Evolutionary conservation across 805 yeast species (phyloP).

Genomic region (Kregervanrija pseudodelftensis): DNA sequence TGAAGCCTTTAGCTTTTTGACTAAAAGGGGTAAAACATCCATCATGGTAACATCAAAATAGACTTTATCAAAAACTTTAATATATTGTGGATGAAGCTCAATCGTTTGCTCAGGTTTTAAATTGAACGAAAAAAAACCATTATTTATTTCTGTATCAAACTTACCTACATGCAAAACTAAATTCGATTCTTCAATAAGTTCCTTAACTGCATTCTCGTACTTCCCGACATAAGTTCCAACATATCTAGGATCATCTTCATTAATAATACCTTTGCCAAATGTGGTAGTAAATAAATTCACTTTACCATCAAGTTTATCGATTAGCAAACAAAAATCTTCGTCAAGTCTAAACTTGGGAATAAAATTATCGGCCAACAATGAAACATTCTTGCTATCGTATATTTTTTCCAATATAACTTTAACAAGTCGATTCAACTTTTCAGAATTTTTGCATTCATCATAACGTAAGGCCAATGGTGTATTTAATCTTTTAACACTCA

Average conservation of each 20-base stretch:
- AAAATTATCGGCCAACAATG: slow-evolving; percentile 37
- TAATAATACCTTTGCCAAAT: slow-evolving; percentile 33
- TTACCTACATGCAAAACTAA: slow-evolving; percentile 67
- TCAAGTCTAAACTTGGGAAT: slow-evolving; percentile 32
- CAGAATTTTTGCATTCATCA: slow-evolving; percentile 13
- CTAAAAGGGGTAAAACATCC: slow-evolving; percentile 27
- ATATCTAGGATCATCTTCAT: slow-evolving; percentile 35
- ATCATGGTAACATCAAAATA: slow-evolving; percentile 28
- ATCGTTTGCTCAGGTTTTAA: slow-evolving; percentile 23
- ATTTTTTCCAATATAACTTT: slow-evolving; percentile 28
- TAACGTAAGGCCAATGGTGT: slow-evolving; percentile 21
- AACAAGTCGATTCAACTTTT: slow-evolving; percentile 17
- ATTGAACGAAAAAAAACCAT: slow-evolving; percentile 48
- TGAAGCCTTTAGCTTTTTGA: slow-evolving; percentile 29
- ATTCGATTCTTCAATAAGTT: slow-evolving; percentile 48
- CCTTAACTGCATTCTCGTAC: slow-evolving; percentile 26
- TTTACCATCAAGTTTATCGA: slow-evolving; percentile 26
- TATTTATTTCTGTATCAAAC: slow-evolving; percentile 54
- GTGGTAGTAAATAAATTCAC: slow-evolving; percentile 35
- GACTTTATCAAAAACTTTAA: slow-evolving; percentile 20
- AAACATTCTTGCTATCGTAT: slow-evolving; percentile 32
- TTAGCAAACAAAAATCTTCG: slow-evolving; percentile 22
- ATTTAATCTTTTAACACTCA: slow-evolving; percentile 32
- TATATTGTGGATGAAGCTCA: slow-evolving; percentile 36
- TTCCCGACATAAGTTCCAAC: slow-evolving; percentile 38